Conservation (phyloP, 2,329 filamentous ascomycete species). For the Myriosclerotinia curreyana region DNA sequence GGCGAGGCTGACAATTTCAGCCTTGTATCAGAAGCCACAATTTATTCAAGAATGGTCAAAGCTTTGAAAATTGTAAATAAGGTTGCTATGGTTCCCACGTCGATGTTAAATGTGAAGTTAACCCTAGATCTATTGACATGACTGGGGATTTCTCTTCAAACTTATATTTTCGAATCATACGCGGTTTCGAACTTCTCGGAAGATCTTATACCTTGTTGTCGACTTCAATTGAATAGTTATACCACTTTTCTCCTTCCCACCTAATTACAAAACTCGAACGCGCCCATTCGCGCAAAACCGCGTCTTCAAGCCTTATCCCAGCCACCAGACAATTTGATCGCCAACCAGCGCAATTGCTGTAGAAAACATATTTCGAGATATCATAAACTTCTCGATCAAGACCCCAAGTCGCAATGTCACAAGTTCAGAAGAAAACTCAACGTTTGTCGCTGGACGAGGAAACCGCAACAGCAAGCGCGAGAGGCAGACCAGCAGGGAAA, state of each 20-base stretch:
- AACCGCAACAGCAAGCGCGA: background rate
- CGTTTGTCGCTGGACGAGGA: constrained; percentile 7
- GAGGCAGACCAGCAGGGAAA: constrained; percentile 12
- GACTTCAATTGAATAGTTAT: background rate
- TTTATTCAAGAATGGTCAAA: background rate
- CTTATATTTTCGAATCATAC: background rate
- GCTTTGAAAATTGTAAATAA: constrained; percentile 2
- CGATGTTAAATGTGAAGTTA: background rate
- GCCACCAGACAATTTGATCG: background rate
- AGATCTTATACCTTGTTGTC: background rate
- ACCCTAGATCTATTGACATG: background rate
- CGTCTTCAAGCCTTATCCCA: constrained; percentile 11
- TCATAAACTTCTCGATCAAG: background rate
- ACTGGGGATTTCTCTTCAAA: background rate
- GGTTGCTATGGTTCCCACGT: constrained; percentile 10
- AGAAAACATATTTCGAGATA: background rate
- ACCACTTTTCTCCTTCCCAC: background rate
- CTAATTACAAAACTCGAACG: background rate
- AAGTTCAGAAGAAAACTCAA: constrained; percentile 18
- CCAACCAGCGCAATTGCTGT: background rate
- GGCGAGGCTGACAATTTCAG: constrained; percentile 2
- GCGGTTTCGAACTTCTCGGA: no score
- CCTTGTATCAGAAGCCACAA: background rate
- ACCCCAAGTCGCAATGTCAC: constrained; percentile 16
- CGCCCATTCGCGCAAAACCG: constrained; percentile 11